Conservation (phyloP, 2,329 filamentous ascomycete genomes). For the Monosporascus cannonballus region DNA sequence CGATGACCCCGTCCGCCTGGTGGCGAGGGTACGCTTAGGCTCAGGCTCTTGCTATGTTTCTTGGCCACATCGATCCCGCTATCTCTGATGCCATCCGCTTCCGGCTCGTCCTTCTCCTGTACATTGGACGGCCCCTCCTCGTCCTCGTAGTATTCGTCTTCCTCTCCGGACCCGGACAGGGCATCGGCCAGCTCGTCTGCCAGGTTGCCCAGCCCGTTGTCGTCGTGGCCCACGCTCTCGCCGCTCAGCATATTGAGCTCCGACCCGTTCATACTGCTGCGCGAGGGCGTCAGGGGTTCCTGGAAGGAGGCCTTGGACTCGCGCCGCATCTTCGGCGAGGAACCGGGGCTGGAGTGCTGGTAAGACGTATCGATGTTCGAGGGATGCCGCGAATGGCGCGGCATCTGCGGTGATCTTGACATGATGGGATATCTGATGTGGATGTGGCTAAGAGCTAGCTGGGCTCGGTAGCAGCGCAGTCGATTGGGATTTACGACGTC, state of each 20-base stretch:
- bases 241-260: slow-evolving; percentile 41
- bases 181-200: slow-evolving; percentile 76
- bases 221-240: slow-evolving; percentile 34
- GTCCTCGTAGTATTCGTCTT: slow-evolving; percentile 45
- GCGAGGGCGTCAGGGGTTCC: slow-evolving; percentile 43
- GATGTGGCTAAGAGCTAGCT: not conserved
- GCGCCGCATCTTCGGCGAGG: slow-evolving; percentile 40
- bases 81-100: slow-evolving; percentile 29
- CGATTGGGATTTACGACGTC: too few relatives aligned
- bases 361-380: slow-evolving; percentile 44
- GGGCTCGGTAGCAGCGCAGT: too few relatives aligned
- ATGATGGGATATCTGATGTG: slow-evolving; percentile 21
- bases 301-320: slow-evolving; percentile 46
- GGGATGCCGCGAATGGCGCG: slow-evolving; percentile 52
- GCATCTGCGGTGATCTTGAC: slow-evolving; percentile 47
- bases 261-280: slow-evolving; percentile 40
- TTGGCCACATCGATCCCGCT: slow-evolving; percentile 36
- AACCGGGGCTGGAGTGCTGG: slow-evolving; percentile 30
- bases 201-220: slow-evolving; percentile 65
- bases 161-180: slow-evolving; percentile 59
- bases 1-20: slow-evolving; percentile 41
- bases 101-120: slow-evolving; percentile 18
- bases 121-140: slow-evolving; percentile 27
- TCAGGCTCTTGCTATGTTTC: slow-evolving; percentile 30
- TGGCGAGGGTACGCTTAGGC: slow-evolving; percentile 37